These are phyloP conservation scores for Anthoceros angustus DNA, from an alignment of 225 moss, liverwort and hornwort species.

Conservation along the genomic window DNA sequence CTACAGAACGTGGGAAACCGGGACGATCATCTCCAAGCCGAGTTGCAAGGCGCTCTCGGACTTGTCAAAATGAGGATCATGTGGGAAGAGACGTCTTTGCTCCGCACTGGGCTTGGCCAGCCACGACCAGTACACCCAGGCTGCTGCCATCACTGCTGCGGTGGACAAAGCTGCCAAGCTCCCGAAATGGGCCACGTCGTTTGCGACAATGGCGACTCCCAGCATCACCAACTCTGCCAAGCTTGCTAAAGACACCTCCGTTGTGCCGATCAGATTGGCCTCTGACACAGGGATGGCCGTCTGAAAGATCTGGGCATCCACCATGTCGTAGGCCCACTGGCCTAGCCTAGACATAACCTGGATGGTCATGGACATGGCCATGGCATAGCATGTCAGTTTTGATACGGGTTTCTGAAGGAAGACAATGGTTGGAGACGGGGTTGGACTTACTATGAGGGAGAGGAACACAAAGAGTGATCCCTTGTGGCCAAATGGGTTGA, in stretches of 20 bases:
- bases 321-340: constrained; percentile 75
- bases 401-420: not conserved
- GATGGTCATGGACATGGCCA: not conserved
- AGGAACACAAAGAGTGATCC: constrained; percentile 50
- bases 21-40: constrained; percentile 37
- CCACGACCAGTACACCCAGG: constrained; percentile 67
- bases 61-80: constrained; percentile 50
- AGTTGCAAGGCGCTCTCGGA: constrained; percentile 38
- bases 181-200: constrained; percentile 57
- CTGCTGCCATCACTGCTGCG: constrained; percentile 52
- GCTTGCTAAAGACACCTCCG: constrained; percentile 68
- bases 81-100: constrained; percentile 50
- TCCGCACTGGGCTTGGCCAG: constrained; percentile 47
- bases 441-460: constrained; percentile 48
- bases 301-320: constrained; percentile 74
- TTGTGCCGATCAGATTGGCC: constrained; percentile 68
- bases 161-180: constrained; percentile 61
- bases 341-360: constrained; percentile 67
- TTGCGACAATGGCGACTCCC: constrained; percentile 63
- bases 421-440: not conserved
- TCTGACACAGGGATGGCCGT: constrained; percentile 62
- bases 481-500: constrained; percentile 39
- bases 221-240: constrained; percentile 67
- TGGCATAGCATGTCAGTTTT: not conserved
- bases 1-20: constrained; percentile 10